Evolutionary conservation across 1,139 yeast species (phyloP).

Genomic region (Meyerozyma carpophila): DNA sequence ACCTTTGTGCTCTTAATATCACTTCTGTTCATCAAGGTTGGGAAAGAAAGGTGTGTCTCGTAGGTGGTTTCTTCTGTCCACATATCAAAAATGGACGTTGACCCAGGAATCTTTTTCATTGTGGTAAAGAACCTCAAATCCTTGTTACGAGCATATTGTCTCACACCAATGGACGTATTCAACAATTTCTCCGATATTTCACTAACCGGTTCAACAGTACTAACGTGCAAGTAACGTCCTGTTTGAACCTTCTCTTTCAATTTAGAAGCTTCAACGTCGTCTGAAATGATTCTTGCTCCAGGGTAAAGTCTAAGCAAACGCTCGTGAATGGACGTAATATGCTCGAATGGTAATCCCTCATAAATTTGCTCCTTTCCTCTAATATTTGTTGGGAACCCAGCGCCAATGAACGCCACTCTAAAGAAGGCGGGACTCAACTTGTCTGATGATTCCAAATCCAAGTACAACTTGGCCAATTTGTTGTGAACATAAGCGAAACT

Average conservation of each 20-base stretch:
- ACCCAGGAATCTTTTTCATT: slow-evolving; percentile 69
- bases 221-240: slow-evolving; percentile 72
- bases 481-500: slow-evolving; percentile 73
- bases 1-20: slow-evolving; percentile 54
- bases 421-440: slow-evolving; percentile 75
- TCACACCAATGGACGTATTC: slow-evolving; percentile 52
- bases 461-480: slow-evolving; percentile 63
- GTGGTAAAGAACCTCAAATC: slow-evolving; percentile 67
- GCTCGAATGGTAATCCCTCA: slow-evolving; percentile 87
- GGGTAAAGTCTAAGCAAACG: slow-evolving; percentile 72
- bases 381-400: slow-evolving; percentile 75
- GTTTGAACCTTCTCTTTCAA: slow-evolving; percentile 48
- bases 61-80: slow-evolving; percentile 89
- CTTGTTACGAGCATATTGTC: slow-evolving; percentile 67
- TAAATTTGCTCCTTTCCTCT: slow-evolving; percentile 75
- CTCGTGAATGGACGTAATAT: slow-evolving; percentile 77
- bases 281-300: slow-evolving; percentile 70
- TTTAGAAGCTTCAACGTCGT: slow-evolving; percentile 57
- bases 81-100: slow-evolving; percentile 65
- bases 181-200: slow-evolving; percentile 46
- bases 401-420: slow-evolving; percentile 76
- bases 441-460: slow-evolving; percentile 65
- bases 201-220: slow-evolving; percentile 65
- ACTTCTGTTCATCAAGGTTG: slow-evolving; percentile 82
- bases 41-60: slow-evolving; percentile 74